Percentiles rank a stretch among this genome's conserved stretches.
These are phyloP conservation scores for Cyphellophora attinorum DNA, from an alignment of 2,329 filamentous ascomycete species.

Conservation along the genomic window DNA sequence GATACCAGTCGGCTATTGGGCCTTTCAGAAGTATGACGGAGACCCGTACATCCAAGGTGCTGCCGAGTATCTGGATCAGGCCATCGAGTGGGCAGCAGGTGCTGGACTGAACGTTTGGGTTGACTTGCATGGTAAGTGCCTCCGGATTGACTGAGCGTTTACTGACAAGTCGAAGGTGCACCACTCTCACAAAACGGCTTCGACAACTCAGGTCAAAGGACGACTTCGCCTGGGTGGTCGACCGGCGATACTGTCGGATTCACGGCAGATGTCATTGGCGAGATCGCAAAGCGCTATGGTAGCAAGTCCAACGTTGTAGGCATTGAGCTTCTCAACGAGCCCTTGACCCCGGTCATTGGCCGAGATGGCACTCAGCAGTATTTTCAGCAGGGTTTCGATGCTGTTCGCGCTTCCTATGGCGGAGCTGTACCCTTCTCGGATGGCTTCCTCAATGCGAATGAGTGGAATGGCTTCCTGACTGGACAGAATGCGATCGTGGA, in stretches of 20 bases:
- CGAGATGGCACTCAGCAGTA: conserved; percentile 41
- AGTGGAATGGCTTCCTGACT: conserved; percentile 53
- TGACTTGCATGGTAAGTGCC: conserved; percentile 54
- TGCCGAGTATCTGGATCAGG: conserved; percentile 46
- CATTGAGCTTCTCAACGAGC: conserved; percentile 37
- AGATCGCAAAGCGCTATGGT: conserved; percentile 50
- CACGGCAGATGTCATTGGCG: conserved; percentile 46
- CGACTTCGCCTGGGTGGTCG: conserved; percentile 23
- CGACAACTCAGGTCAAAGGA: conserved; percentile 51
- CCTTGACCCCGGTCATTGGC: conserved; percentile 22
- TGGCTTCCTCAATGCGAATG: conserved; percentile 34
- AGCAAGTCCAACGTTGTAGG: conserved; percentile 47
- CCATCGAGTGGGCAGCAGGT: conserved; percentile 49
- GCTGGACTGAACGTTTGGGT: conserved; percentile 55
- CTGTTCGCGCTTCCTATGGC: conserved; percentile 38
- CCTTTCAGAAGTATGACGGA: conserved; percentile 40
- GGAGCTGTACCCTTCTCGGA: conserved; percentile 48
- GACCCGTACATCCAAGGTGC: conserved; percentile 57
- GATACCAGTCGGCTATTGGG: conserved; percentile 60
- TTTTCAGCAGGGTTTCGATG: conserved; percentile 19
- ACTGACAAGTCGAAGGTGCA: conserved; percentile 26
- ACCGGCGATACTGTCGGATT: conserved; percentile 24
- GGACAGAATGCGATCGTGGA: conserved; percentile 49
- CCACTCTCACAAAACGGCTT: conserved; percentile 58
- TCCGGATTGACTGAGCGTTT: conserved; percentile 5